Percentiles rank a stretch among this genome's conserved stretches.
Evolutionary conservation across 2,329 filamentous ascomycete species (phyloP).

Genomic region (Aspergillus latus): DNA sequence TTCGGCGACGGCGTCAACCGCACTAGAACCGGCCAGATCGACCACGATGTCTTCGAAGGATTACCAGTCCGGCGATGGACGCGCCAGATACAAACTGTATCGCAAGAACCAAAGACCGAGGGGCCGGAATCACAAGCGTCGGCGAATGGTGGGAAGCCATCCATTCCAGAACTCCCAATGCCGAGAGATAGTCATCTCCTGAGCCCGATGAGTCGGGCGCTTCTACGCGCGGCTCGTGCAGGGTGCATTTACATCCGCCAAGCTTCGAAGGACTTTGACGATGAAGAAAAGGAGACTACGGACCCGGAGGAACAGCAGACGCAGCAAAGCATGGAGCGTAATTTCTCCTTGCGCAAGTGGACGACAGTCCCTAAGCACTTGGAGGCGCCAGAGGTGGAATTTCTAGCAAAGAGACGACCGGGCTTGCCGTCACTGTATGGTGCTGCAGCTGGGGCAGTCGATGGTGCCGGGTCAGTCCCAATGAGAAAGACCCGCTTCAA

Average conservation of each 20-base stretch:
- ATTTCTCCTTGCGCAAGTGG: slow-evolving; percentile 61
- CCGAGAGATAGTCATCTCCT: slow-evolving; percentile 80
- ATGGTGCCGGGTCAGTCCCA: slow-evolving; percentile 44
- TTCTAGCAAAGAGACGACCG: slow-evolving; percentile 61
- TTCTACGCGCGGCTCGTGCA: slow-evolving; percentile 77
- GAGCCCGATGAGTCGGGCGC: slow-evolving; percentile 74
- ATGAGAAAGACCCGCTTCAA: slow-evolving; percentile 81
- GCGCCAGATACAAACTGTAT: slow-evolving; percentile 66
- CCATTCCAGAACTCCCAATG: slow-evolving; percentile 76
- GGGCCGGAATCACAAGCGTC: slow-evolving; percentile 42
- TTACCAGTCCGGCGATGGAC: slow-evolving; percentile 91
- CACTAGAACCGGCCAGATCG: slow-evolving; percentile 51
- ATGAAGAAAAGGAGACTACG: slow-evolving; percentile 37
- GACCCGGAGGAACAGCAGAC: slow-evolving; percentile 35
- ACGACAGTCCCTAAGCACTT: slow-evolving; percentile 56
- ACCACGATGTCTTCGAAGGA: slow-evolving; percentile 69
- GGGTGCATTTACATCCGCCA: slow-evolving; percentile 74
- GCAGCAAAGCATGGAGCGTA: slow-evolving; percentile 41
- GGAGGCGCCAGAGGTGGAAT: slow-evolving; percentile 61
- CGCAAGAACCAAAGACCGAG: slow-evolving; percentile 65
- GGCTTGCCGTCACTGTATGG: slow-evolving; percentile 57
- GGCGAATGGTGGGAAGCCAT: slow-evolving; percentile 28
- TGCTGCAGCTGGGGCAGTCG: slow-evolving; percentile 24
- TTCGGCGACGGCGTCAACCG: slow-evolving; percentile 49
- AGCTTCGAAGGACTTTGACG: slow-evolving; percentile 43